Base-by-base conservation (phyloP, 2,329 filamentous ascomycete species). In the Lizonia empirigonia region DNA sequence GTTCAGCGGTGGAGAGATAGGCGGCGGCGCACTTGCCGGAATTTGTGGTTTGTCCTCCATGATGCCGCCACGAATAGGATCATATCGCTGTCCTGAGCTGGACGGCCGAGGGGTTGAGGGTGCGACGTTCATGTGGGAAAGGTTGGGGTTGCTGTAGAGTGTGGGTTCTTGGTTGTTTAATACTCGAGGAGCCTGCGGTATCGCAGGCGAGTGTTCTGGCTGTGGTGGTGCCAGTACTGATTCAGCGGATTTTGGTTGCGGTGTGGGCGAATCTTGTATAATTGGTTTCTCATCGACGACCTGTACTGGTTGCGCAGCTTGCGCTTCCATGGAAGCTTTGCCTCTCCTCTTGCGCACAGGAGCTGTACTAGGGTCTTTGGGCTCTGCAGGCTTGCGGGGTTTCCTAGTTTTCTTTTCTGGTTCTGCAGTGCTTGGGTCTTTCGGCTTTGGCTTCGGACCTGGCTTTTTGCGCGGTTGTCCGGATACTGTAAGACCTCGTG, bases 71-170 rank as follows among this genome's bases (percentile, higher is more conserved):
- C 92, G 85, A 58, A 96, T 91, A 0, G 92, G 92, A 71, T 97
- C 92, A 75, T 94, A 97, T 64, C 88, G 90, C 66, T 91, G 89
- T 34, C 91, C 88, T 65, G 88, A 89, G 12, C 87, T 86, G 40
- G 87, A 71, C 56, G 76, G 78, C 50, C 80, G 74, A 44, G 78
- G 77, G 53, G 77, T 78, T 40, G 77, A 75, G 10, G 77, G 76
- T 72, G 78, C 52, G 74, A 79, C 35, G 74, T 73, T 63, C 63
- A 75, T 68, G 55, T 72, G 65, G 23, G 65, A 70, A 32, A 72
- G 60, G 29, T 61, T 71, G 34, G 70, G 69, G 48, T 73, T 72
- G 56, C 66, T 69, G 59, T 72, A 66, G 10, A 75, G 58, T n/a
- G 59, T 64, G 48, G 64, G 58, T 40, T 74, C 64, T 44, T 72